Base-by-base conservation (phyloP, 192 early-diverging fungal species). In the Rhizoclosmatium sp. region DNA sequence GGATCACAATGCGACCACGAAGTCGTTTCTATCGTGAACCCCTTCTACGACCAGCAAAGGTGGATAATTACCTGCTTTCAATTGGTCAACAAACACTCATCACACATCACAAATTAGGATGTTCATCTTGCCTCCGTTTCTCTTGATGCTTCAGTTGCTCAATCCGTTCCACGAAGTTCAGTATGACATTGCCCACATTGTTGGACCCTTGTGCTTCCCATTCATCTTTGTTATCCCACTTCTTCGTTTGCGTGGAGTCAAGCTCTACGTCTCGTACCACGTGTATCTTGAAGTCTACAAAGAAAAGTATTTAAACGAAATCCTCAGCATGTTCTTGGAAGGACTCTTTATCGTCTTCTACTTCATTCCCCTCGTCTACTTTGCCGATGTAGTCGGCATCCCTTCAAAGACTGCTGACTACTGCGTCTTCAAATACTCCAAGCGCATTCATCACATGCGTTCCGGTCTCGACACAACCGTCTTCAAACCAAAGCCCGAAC, bases 211-310 rank as follows among this genome's bases (percentile, higher is more conserved):
- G 10, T 76, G 75, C 59, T 48, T 85, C 56, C 51, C 87, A 0
- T 86, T 89, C 49, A 51, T 85, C 14, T 75, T 77, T 16, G 10
- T 87, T 9, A 58, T 83, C 2, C 85, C 85, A 2, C 69, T 89
- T 23, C 80, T 89, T 72, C 61, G 75, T 47, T 10, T 77, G 61
- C 75, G 75, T 40, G 75, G 75, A 5, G 74, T 85, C 75, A 84
- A 80, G 54, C 75, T 89, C 61, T 89, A 89, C 81, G 84, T 89
- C 47, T 86, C 85, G 10, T 89, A 89, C 79, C 87, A 89, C 78
- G 85, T 87, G 39, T 80, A 76, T 62, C 78, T 89, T 47, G 81
- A 87, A 65, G 84, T 84, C 78, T 89, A 89, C 80, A 81, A 81
- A 58, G 19, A 81, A 65, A 76, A 75, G 9, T 89, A 89, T 80